Evolutionary conservation across 768 basidiomycete genomes (phyloP), one percentile per base, ranked within the genome.

Genomic region (Suillus weaverae): DNA sequence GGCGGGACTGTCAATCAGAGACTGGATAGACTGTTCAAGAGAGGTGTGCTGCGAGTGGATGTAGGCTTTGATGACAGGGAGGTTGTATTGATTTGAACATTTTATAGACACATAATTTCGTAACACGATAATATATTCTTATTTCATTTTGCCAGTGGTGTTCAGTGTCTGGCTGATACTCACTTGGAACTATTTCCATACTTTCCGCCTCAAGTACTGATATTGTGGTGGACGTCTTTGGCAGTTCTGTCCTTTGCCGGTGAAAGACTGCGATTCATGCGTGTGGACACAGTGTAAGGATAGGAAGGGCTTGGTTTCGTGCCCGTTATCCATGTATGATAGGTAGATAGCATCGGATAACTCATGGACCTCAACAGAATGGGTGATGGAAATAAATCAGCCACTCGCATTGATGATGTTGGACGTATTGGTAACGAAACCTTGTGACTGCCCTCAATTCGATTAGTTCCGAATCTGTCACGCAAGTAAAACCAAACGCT

Each of bases 361-460:
- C 14, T n/a, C 20, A 55, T 38, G 4, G 55, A 56, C 9, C 26
- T 41, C 35, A 22, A 36, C 55, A 36, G 9, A 36, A n/a, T 38
- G n/a, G 20, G 38, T 18, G 26, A 30, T 22, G 10, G 14, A 26
- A 41, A 59, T 36, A 41, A 18, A 59, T 59, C 39, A 59, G 18
- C 39, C 11, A 22, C 53, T 62, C n/a, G 69, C 72, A 36, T 65
- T 41, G 39, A 76, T 68, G 32, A 81, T 72, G 36, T 71, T 72
- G 43, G 64, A 62, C 2, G 77, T 72, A 64, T 80, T 76, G 10
- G 81, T 81, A 13, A 85, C 76, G 72, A 86, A 87, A 5, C 84
- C 86, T 61, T 85, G 87, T 66, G 74, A 76, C 84, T 86, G 65
- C 64, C 7, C n/a, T 32, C 38, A 44, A 11, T 11, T 44, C 11